Evolutionary conservation across 2,329 filamentous ascomycete species (phyloP).

Genomic region (Emergomyces pasteurianus): DNA sequence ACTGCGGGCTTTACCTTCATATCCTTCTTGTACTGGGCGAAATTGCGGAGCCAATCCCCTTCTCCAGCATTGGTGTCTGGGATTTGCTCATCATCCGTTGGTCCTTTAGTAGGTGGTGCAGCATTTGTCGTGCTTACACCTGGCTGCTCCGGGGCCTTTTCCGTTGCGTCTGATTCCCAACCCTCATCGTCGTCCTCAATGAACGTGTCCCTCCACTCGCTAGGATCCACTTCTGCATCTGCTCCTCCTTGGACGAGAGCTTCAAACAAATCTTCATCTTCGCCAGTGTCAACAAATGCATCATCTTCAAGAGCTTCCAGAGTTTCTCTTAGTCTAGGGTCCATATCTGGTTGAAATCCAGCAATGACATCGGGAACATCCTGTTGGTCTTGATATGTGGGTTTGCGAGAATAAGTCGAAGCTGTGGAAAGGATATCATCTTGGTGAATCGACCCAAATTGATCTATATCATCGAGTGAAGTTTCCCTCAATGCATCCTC

Average conservation of each 20-base stretch:
- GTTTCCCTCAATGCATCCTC: conserved; percentile 66
- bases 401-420: conserved; percentile 63
- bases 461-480: conserved; percentile 35
- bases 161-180: conserved; percentile 91
- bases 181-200: conserved; percentile 59
- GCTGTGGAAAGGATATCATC: conserved; percentile 31
- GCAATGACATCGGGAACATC: conserved; percentile 81
- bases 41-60: conserved; percentile 82
- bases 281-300: conserved; percentile 73
- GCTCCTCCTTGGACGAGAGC: conserved; percentile 55
- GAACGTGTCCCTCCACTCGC: conserved; percentile 60
- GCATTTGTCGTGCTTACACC: conserved; percentile 5
- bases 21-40: conserved; percentile 87
- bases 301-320: conserved; percentile 92
- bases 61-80: conserved; percentile 47
- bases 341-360: conserved; percentile 97
- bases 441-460: conserved; percentile 9
- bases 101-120: conserved; percentile 8
- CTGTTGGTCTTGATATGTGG: conserved; percentile 86
- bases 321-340: conserved; percentile 78
- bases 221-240: conserved; percentile 57
- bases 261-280: conserved; percentile 72
- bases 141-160: conserved; percentile 50
- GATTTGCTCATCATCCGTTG: conserved; percentile 25
- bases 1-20: conserved; percentile 34